Evolutionary conservation across 495 filamentous ascomycete genomes (phyloP), one percentile per base, ranked within the genome.

Genomic region (Aspergillus nidulans): DNA sequence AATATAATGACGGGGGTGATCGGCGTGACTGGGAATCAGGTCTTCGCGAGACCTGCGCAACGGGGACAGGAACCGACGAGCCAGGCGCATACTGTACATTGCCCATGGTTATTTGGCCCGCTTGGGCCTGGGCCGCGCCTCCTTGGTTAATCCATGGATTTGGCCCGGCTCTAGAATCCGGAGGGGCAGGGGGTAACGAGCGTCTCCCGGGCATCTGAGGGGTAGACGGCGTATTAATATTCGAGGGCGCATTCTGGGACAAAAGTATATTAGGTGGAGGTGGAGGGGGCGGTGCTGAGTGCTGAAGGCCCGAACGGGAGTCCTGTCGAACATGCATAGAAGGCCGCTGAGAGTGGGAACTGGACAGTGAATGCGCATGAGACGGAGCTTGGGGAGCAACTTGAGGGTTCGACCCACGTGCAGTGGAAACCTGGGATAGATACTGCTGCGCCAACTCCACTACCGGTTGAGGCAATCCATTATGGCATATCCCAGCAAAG

Each of bases 361-460:
- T 36, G 9, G 52, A 41, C 6, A 20, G 32, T 32, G 52, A 55
- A 41, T 47, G 20, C 32, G 52, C 28, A 30, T 47, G 52, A 4
- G 52, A 48, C n/a, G 55, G 56, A 25, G 51, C 42, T 16, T 19
- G 72, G 3, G 72, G 73, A 1, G 79, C 76, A 26, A 74, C 72
- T 28, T 75, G 36, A 63, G 76, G 21, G 71, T 71, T 54, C 78
- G 55, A 67, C 7, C 66, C 57, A 53, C 74, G 73, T 34, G 79
- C 50, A 53, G 30, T 49, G 9, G 55, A 20, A 12, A 55, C 12
- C 38, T 79, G 76, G 10, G 63, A 63, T 50, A 81, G 66, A 61
- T 81, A 81, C 61, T 92, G 88, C 64, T 92, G 88, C 40, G 85
- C 75, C 83, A 83, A 86, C 62, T 96, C 91, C 44, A 87, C 53